A percentile compares a stretch with the other conserved stretches of the same genome.
Evolutionary conservation across 2,329 filamentous ascomycete genomes (phyloP).

Genomic region (Pestalotiopsis sp.): DNA sequence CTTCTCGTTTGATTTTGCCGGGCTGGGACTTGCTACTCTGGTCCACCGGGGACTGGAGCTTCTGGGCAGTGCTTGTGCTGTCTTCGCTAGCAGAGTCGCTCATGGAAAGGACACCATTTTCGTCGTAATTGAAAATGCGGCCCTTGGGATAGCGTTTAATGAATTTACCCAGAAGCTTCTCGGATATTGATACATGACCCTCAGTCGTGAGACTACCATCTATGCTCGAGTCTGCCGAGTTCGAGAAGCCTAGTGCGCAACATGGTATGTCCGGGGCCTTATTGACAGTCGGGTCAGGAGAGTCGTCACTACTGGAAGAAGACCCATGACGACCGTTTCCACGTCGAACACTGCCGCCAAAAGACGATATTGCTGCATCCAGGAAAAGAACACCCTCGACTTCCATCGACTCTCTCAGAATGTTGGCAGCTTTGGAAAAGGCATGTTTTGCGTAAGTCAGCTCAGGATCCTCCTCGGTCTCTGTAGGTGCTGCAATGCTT

Average conservation of each 20-base stretch:
- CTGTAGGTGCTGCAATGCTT: background rate
- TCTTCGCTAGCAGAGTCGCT: constrained; percentile 26
- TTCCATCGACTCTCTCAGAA: constrained; percentile 45
- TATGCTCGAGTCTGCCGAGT: constrained; percentile 33
- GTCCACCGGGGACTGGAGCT: background rate
- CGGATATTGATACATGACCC: constrained; percentile 28
- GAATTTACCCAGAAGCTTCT: constrained; percentile 42
- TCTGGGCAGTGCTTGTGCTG: background rate
- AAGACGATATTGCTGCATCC: constrained; percentile 28
- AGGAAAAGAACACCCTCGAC: constrained; percentile 42
- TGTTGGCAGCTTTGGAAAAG: constrained; percentile 45
- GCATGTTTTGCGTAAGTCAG: constrained; percentile 20
- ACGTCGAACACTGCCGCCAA: constrained; percentile 14
- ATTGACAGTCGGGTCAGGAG: constrained; percentile 3
- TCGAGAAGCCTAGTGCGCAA: constrained; percentile 42
- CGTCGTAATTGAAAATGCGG: constrained; percentile 47
- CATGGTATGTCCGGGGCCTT: constrained; percentile 26
- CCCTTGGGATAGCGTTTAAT: constrained; percentile 48
- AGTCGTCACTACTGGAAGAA: constrained; percentile 1
- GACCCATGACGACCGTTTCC: background rate
- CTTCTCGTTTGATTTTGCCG: background rate
- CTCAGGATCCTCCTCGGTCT: constrained; percentile 3
- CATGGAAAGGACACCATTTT: constrained; percentile 36
- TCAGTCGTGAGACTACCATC: constrained; percentile 22
- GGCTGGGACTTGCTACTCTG: too few species aligned